These are phyloP conservation scores for Yamadazyma ubonensis DNA, from an alignment of 805 yeast species.

Conservation along the genomic window DNA sequence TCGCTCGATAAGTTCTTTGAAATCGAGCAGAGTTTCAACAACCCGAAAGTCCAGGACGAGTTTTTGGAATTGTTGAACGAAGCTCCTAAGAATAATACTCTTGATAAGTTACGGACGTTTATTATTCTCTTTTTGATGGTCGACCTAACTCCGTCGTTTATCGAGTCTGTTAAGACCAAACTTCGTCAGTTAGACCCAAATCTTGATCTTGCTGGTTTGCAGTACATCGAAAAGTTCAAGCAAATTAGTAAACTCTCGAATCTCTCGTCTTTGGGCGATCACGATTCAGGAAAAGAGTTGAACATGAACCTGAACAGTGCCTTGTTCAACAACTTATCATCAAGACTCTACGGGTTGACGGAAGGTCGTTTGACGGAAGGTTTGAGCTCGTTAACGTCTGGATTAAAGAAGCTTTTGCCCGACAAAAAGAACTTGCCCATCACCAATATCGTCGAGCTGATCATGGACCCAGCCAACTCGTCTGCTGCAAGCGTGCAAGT, in stretches of 20 bases:
- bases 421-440: conserved; percentile 86
- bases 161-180: conserved; percentile 59
- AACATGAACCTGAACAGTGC: conserved; percentile 47
- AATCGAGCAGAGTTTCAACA: conserved; percentile 79
- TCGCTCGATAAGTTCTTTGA: conserved; percentile 89
- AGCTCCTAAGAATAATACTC: conserved; percentile 49
- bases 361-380: conserved; percentile 87
- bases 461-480: conserved; percentile 77
- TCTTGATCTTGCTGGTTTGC: conserved; percentile 61
- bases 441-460: conserved; percentile 86
- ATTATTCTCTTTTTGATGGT: conserved; percentile 66
- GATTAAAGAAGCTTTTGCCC: conserved; percentile 83
- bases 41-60: conserved; percentile 55
- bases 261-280: conserved; percentile 21
- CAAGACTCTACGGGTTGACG: conserved; percentile 75
- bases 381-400: conserved; percentile 82
- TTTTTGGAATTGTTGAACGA: conserved; percentile 59
- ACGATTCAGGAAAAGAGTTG: conserved; percentile 10
- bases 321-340: conserved; percentile 68
- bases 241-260: conserved; percentile 42
- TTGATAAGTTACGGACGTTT: conserved; percentile 88
- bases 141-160: conserved; percentile 41
- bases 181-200: conserved; percentile 51
- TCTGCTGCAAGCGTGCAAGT: conserved; percentile 61
- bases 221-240: conserved; percentile 76